phyloP scores from a whole-genome alignment of 23 red algal species.

The Gracilaria vermiculophylla region DNA sequence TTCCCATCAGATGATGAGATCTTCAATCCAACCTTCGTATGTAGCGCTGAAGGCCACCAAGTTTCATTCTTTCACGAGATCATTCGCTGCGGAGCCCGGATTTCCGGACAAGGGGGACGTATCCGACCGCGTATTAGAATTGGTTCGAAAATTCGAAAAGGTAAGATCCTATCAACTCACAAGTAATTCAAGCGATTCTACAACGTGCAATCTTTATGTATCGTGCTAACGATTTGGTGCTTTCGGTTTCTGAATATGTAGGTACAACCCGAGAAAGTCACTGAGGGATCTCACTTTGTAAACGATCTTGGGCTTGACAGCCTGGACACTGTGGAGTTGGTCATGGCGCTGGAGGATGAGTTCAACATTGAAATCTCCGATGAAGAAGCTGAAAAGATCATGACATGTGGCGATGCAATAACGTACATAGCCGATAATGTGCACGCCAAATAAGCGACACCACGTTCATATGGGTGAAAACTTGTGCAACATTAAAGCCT shows the following conservation, averaged over 20 bases:
- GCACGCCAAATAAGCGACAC: constrained; percentile 63
- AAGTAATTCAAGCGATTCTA: background rate
- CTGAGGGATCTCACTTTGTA: constrained; percentile 83
- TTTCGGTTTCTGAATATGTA: background rate
- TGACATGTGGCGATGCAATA: constrained; percentile 81
- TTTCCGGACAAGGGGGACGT: constrained; percentile 77
- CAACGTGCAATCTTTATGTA: background rate
- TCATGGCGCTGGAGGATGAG: constrained; percentile 99
- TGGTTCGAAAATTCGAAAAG: constrained; percentile 99
- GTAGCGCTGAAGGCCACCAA: background rate
- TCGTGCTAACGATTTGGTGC: background rate
- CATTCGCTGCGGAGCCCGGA: constrained; percentile 62
- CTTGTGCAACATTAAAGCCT: background rate
- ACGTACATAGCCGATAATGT: constrained; percentile 78
- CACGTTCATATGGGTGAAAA: background rate
- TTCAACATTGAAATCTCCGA: constrained; percentile 98
- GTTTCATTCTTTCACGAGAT: constrained; percentile 31
- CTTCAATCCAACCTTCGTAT: background rate
- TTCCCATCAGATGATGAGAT: constrained; percentile 20
- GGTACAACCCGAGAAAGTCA: constrained; percentile 96
- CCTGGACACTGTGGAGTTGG: constrained; percentile 94
- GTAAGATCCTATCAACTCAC: constrained; percentile 42
- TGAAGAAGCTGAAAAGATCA: constrained; percentile 93
- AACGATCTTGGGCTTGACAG: constrained; percentile 93
- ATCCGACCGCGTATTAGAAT: constrained; percentile 77